A percentile compares a stretch with the other conserved stretches of the same genome.
Conservation (phyloP, 2,329 filamentous ascomycete genomes). For the Plectosphaerella plurivora region DNA sequence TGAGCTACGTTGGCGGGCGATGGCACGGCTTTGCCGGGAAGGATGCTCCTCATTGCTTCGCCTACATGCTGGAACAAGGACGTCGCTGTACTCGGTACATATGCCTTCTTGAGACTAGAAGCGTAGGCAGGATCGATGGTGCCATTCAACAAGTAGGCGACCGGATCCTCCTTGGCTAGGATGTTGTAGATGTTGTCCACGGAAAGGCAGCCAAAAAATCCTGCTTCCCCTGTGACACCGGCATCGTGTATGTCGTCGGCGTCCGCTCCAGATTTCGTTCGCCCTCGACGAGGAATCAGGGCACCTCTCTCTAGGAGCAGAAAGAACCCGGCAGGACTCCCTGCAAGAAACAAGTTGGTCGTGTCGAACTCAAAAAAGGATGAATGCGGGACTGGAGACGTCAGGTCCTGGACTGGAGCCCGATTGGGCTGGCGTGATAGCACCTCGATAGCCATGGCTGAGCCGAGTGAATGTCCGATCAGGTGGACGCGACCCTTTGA, state of each 20-base stretch:
- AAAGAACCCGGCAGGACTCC: constrained; percentile 91
- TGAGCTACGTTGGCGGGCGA: not conserved
- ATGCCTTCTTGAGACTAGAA: constrained; percentile 68
- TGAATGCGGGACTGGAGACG: constrained; percentile 34
- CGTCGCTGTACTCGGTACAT: constrained; percentile 68
- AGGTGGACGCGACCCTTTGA: constrained; percentile 81
- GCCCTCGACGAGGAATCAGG: constrained; percentile 71
- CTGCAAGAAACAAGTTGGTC: constrained; percentile 80
- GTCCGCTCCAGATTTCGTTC: constrained; percentile 71
- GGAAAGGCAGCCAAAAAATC: constrained; percentile 82
- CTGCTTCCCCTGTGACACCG: constrained; percentile 70
- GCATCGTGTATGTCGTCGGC: constrained; percentile 50
- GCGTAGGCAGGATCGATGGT: constrained; percentile 81
- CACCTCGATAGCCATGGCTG: constrained; percentile 90
- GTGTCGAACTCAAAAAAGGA: constrained; percentile 88
- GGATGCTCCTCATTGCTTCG: constrained; percentile 57
- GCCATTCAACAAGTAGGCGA: constrained; percentile 89
- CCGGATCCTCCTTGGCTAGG: constrained; percentile 66
- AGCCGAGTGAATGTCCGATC: constrained; percentile 89
- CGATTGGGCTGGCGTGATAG: constrained; percentile 81
- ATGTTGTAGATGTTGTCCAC: constrained; percentile 98
- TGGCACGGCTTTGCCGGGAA: constrained; percentile 42
- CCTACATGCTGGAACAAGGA: constrained; percentile 63
- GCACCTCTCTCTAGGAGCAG: constrained; percentile 71
- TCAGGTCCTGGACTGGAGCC: constrained; percentile 48